Percentiles rank a stretch among this genome's conserved stretches.
phyloP scores from a whole-genome alignment of 495 filamentous ascomycete genomes.

The Talaromyces ruber region DNA sequence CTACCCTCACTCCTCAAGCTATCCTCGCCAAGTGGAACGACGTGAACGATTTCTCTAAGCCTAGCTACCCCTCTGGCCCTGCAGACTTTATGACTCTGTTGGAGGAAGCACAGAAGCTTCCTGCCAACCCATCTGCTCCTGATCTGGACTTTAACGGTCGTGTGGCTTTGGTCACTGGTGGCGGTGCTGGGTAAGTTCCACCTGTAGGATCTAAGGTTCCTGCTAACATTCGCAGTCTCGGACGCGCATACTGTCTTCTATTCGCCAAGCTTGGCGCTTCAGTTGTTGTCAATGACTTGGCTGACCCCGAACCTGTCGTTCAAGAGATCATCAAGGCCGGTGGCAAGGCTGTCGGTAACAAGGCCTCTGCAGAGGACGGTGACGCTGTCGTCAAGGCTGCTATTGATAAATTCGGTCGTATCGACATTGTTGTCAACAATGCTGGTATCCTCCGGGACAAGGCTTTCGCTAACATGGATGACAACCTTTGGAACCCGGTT shows the following conservation, averaged over 20 bases:
- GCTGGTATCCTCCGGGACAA: constrained; percentile 97
- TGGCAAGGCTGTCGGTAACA: constrained; percentile 86
- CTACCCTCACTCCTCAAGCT: constrained; percentile 78
- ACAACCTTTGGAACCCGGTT: constrained; percentile 87
- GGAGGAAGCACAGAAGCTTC: constrained; percentile 74
- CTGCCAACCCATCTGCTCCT: constrained; percentile 64
- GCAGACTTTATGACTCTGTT: constrained; percentile 84
- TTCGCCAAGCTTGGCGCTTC: constrained; percentile 87
- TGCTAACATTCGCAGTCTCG: constrained; percentile 48
- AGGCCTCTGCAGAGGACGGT: constrained; percentile 90
- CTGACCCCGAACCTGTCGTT: constrained; percentile 87
- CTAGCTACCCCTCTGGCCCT: constrained; percentile 75
- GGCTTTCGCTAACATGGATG: constrained; percentile 96
- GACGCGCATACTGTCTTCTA: constrained; percentile 82
- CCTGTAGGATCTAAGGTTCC: neutral
- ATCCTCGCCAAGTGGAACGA: constrained; percentile 83
- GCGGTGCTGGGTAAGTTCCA: constrained; percentile 61
- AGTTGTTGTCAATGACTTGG: constrained; percentile 90
- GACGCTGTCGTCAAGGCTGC: constrained; percentile 86
- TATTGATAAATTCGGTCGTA: constrained; percentile 87
- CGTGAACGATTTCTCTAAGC: constrained; percentile 78
- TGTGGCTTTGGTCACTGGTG: constrained; percentile 88
- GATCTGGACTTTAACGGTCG: constrained; percentile 82
- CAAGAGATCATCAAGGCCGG: constrained; percentile 85
- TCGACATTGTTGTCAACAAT: constrained; percentile 95